Percentiles rank a stretch among this genome's conserved stretches.
Conservation (phyloP, 805 yeast species). For the Saturnispora zaruensis region DNA sequence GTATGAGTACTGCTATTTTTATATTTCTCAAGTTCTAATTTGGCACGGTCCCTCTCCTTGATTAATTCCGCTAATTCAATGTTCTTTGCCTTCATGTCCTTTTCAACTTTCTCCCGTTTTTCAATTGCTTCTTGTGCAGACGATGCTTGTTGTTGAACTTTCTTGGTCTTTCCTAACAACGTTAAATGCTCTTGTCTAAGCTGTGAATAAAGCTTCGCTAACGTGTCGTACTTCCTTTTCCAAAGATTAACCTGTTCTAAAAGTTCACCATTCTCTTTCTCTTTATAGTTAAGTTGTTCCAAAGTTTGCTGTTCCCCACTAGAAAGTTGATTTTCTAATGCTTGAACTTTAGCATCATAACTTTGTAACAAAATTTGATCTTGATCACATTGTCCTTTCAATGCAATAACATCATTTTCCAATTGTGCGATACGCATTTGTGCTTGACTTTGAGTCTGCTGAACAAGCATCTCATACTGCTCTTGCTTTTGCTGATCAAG, state of each 20-base stretch:
- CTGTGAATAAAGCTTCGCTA: constrained; percentile 85
- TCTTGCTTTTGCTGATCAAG: constrained; percentile 60
- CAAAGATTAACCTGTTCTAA: constrained; percentile 72
- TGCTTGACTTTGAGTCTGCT: constrained; percentile 63
- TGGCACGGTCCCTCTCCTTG: no score
- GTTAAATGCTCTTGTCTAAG: constrained; percentile 86
- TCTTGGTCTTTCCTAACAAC: constrained; percentile 66
- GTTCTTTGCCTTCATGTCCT: constrained; percentile 77
- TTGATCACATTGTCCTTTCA: constrained; percentile 75
- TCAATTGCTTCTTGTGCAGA: constrained; percentile 85
- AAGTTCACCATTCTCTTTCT: constrained; percentile 56
- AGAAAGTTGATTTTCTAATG: constrained; percentile 63
- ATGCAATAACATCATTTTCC: constrained; percentile 68
- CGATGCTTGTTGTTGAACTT: constrained; percentile 77
- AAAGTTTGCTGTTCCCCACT: constrained; percentile 56
- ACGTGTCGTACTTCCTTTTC: constrained; percentile 80
- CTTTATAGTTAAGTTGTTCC: constrained; percentile 67
- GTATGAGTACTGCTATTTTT: no score
- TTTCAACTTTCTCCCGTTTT: constrained; percentile 71
- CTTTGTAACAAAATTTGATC: constrained; percentile 79
- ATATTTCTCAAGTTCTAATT: no score
- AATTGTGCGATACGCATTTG: constrained; percentile 73
- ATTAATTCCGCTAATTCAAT: constrained; percentile 84
- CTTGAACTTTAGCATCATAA: constrained; percentile 77
- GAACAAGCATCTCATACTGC: constrained; percentile 59